Conservation (phyloP, 1,284 basidiomycete genomes). For the Cryptococcus neoformans region DNA sequence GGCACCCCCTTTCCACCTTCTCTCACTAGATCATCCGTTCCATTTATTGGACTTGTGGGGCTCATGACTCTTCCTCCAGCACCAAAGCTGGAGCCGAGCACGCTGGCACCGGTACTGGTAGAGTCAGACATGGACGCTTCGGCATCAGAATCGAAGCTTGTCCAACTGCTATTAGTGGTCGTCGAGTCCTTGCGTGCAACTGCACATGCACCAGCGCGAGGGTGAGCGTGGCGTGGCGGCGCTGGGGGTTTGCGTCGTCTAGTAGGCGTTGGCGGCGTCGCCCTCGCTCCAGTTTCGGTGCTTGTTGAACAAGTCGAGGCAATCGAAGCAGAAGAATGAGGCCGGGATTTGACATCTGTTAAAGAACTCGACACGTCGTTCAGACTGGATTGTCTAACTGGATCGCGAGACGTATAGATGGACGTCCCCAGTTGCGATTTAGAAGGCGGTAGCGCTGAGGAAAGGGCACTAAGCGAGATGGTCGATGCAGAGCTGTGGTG, state of each 20-base stretch:
- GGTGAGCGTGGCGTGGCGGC: slow-evolving; percentile 19
- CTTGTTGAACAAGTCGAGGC: slow-evolving; percentile 9
- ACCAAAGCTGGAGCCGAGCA: neutral
- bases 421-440: slow-evolving; percentile 18
- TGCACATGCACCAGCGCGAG: neutral
- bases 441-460: slow-evolving; percentile 27
- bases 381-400: slow-evolving; percentile 36
- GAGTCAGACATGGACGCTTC: neutral
- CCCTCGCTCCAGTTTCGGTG: neutral
- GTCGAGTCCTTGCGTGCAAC: slow-evolving; percentile 7
- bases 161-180: slow-evolving; percentile 5
- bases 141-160: slow-evolving; percentile 14
- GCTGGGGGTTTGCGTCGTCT: slow-evolving; percentile 21
- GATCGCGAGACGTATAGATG: slow-evolving; percentile 37
- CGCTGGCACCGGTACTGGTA: neutral
- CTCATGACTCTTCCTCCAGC: neutral
- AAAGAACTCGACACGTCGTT: slow-evolving; percentile 39
- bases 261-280: slow-evolving; percentile 2
- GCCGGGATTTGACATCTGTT: slow-evolving; percentile 10
- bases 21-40: slow-evolving; percentile 21
- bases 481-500: slow-evolving; percentile 27
- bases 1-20: slow-evolving; percentile 27
- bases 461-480: slow-evolving; percentile 33
- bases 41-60: neutral
- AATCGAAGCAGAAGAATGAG: slow-evolving; percentile 15